Evolutionary conservation across 257 asterid genomes (phyloP).

Genomic region (Galeopsis tetrahit): DNA sequence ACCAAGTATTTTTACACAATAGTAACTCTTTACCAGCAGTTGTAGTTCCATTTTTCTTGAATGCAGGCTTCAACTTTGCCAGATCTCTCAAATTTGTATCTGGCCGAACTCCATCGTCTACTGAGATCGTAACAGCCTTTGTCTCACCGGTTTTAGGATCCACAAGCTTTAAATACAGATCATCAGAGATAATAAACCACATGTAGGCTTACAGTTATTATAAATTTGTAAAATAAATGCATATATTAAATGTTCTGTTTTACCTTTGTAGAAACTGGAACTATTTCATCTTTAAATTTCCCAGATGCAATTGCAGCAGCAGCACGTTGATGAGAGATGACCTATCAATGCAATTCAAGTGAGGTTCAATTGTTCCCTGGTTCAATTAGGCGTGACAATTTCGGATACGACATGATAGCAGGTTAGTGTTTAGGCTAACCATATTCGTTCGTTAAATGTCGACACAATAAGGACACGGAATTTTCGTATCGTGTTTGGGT

Average conservation of each 20-base stretch:
- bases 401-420: no score
- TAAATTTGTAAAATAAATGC: not conserved
- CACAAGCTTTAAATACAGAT: slow-evolving; percentile 52
- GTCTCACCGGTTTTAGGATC: slow-evolving; percentile 70
- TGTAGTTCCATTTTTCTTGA: slow-evolving; percentile 81
- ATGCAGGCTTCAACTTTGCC: slow-evolving; percentile 88
- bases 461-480: no score
- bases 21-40: slow-evolving; percentile 73
- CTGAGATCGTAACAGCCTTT: slow-evolving; percentile 67
- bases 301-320: slow-evolving; percentile 88
- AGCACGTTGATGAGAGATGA: slow-evolving; percentile 83
- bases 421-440: no score
- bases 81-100: slow-evolving; percentile 64
- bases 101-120: slow-evolving; percentile 90
- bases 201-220: not conserved
- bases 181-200: slow-evolving; percentile 16
- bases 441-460: no score
- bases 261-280: slow-evolving; percentile 90
- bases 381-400: not conserved
- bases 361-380: slow-evolving; percentile 14
- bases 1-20: slow-evolving; percentile 4
- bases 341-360: slow-evolving; percentile 50
- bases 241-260: slow-evolving; percentile 11
- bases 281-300: slow-evolving; percentile 84
- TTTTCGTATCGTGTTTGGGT: no score